Percentiles rank a stretch among this genome's conserved stretches.
These are phyloP conservation scores for Kwoniella botswanensis DNA, from an alignment of 768 basidiomycete genomes.

Conservation along the genomic window DNA sequence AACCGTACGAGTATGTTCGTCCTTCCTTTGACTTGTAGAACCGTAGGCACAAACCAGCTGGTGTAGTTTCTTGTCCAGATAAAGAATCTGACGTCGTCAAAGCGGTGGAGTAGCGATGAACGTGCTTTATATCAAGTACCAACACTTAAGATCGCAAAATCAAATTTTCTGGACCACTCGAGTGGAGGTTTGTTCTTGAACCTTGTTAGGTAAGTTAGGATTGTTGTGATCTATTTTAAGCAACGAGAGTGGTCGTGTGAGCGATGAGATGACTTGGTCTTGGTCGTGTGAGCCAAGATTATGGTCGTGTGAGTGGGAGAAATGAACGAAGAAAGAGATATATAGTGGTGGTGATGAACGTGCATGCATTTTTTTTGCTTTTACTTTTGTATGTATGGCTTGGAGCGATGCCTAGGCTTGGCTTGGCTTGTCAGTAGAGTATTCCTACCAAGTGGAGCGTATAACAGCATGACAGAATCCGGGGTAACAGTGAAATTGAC, in stretches of 20 bases:
- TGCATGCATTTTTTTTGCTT: background rate
- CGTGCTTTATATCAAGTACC: conserved; percentile 5
- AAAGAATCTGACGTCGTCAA: background rate
- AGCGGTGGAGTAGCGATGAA: background rate
- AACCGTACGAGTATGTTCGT: background rate
- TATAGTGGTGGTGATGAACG: no score
- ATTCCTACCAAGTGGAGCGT: conserved; percentile 1
- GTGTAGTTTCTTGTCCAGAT: no score
- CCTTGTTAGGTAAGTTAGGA: conserved; percentile 5
- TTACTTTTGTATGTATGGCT: conserved; percentile 4
- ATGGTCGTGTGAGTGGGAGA: background rate
- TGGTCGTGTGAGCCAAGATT: conserved; percentile 26
- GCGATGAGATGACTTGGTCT: background rate
- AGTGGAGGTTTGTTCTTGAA: conserved; percentile 14
- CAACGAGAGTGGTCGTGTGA: conserved; percentile 19
- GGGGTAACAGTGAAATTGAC: background rate
- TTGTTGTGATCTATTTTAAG: conserved; percentile 1
- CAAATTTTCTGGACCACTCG: conserved; percentile 3
- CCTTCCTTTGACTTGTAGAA: no score
- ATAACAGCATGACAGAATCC: background rate
- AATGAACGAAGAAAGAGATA: background rate
- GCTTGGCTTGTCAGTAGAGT: background rate
- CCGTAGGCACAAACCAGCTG: no score
- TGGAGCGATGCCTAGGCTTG: background rate
- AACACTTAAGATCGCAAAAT: background rate